Base-by-base conservation (phyloP, 805 yeast genomes). In the Spathaspora arborariae region DNA sequence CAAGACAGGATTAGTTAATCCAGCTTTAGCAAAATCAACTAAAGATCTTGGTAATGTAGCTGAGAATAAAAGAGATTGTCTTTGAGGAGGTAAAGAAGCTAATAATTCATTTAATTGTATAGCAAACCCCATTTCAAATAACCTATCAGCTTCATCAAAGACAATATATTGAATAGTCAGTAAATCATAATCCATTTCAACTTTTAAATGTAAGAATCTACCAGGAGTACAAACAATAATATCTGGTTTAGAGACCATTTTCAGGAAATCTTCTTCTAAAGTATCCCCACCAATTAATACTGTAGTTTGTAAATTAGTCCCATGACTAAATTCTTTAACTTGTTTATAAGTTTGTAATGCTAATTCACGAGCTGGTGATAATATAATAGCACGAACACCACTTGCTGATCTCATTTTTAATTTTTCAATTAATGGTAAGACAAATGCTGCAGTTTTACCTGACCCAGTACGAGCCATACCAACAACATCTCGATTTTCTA, bases 391-490 rank as follows among this genome's bases (percentile, higher is more conserved):
- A 55, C 99, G 77, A 1, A 84, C 84, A 51, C 99, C 99, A 60
- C 82, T 86, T 24, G 96, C 90, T 39, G 87, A 80, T 62, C 92
- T 97, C 1, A 81, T 66, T 63, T 88, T 88, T 55, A 92, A 74
- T 60, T 80, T 84, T 57, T 94, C 97, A 53, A 94, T 76, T 72
- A 94, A 75, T 2, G 99, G 99, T 45, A 94, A 69, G 18, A 88
- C 79, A 63, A 94, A 94, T 1, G 99, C 98, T 7, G 99, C 99
- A 0, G 99, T 94, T 63, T 94, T 94, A 75, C 99, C 99, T 20
- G 96, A 88, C 58, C 99, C 99, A 0, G 99, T 94, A 60, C 99
- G 79, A 13, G 99, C 99, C 99, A 94, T 94, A 62, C 97, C 99
- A 13, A 94, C 99, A 37, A 94, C 96, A 68, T 94, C 99, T 60